Evolutionary conservation across 2,329 filamentous ascomycete genomes (phyloP).

Genomic region (Aspergillus ustus): DNA sequence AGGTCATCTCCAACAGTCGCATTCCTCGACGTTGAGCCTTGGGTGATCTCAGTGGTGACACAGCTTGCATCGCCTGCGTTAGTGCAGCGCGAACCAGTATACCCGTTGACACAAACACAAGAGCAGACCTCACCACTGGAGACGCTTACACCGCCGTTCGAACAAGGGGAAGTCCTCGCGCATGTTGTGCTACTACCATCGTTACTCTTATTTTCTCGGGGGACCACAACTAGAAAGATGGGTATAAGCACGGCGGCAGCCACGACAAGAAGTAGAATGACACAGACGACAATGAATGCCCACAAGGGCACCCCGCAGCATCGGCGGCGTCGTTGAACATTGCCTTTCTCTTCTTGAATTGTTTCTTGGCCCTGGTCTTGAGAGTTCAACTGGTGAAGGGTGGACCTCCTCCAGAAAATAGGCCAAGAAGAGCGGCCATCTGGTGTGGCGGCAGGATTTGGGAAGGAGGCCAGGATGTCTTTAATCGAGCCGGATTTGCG

Average conservation of each 20-base stretch:
- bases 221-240: conserved; percentile 64
- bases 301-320: conserved; percentile 86
- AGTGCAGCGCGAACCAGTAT: conserved; percentile 68
- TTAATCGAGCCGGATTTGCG: conserved; percentile 61
- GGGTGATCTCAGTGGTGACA: conserved; percentile 53
- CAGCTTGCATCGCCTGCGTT: conserved; percentile 57
- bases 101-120: conserved; percentile 89
- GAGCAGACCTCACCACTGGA: conserved; percentile 71
- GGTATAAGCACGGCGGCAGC: conserved; percentile 84
- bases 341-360: conserved; percentile 26
- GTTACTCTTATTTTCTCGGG: conserved; percentile 46
- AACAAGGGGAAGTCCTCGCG: conserved; percentile 65
- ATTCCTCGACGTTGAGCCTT: conserved; percentile 54
- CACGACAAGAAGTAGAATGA: conserved; percentile 73
- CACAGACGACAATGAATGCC: conserved; percentile 69
- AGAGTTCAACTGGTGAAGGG: conserved; percentile 36
- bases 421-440: conserved; percentile 46
- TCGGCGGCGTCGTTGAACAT: conserved; percentile 59
- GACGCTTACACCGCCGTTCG: conserved; percentile 80
- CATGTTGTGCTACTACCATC: conserved; percentile 51
- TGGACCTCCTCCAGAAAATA: conserved; percentile 41
- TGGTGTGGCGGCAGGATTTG: conserved; percentile 61
- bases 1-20: conserved; percentile 83
- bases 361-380: conserved; percentile 28
- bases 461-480: conserved; percentile 69